phyloP scores from a whole-genome alignment of 2,329 filamentous ascomycete genomes.

The Penicillium sclerotigenum region DNA sequence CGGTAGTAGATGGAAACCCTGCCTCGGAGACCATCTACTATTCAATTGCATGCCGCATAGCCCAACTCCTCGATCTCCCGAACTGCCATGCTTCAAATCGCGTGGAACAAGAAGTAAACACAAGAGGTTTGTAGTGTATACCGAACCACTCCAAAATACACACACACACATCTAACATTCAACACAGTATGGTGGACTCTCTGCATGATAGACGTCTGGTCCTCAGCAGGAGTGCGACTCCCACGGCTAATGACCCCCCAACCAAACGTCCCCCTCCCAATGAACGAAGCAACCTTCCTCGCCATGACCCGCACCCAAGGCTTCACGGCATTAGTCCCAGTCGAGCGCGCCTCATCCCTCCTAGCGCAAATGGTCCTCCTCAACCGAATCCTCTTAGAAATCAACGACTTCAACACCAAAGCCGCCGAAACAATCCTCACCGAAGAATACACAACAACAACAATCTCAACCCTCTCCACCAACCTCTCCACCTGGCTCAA shows the following conservation, averaged over 20 bases:
- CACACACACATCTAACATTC: neutral
- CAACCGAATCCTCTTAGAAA: conserved; percentile 40
- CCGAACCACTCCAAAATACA: neutral
- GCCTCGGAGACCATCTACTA: conserved; percentile 40
- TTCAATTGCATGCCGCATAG: conserved; percentile 37
- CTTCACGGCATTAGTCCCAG: neutral
- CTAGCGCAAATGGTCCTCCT: conserved; percentile 42
- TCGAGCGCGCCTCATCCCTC: conserved; percentile 23
- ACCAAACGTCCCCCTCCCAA: conserved; percentile 33
- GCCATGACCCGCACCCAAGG: conserved; percentile 4
- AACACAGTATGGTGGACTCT: conserved; percentile 40
- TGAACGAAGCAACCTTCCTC: conserved; percentile 38
- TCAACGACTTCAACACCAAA: conserved; percentile 41
- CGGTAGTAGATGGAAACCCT: conserved; percentile 35
- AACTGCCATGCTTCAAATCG: conserved; percentile 26
- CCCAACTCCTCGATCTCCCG: conserved; percentile 38
- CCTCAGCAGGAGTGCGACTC: conserved; percentile 35
- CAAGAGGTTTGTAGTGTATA: conserved; percentile 12
- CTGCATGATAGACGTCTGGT: conserved; percentile 45
- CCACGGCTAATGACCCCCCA: conserved; percentile 31
- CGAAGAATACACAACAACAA: conserved; percentile 12
- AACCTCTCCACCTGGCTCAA: conserved; percentile 39
- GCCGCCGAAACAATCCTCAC: conserved; percentile 29
- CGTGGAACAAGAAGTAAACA: conserved; percentile 39
- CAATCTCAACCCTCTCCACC: conserved; percentile 31